Evolutionary conservation across 805 yeast species (phyloP), one percentile per base, ranked within the genome.

Genomic region (Barnettozyma sp.): DNA sequence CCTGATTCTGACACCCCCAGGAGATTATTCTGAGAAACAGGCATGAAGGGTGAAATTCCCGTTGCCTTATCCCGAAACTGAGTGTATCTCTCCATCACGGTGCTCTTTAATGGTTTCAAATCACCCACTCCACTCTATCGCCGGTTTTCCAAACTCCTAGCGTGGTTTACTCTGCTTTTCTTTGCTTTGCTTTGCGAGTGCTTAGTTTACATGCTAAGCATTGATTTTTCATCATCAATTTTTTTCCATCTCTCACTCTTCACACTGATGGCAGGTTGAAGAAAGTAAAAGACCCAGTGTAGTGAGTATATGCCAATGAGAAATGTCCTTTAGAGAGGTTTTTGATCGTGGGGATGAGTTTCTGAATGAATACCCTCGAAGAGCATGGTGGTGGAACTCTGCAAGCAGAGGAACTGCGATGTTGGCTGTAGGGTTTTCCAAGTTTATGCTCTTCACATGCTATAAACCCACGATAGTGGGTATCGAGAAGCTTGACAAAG

Each of bases 41-140:
- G 94, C 61, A 82, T 64, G 46, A 85, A 86, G 3, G 96, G 96
- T 0, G 94, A 79, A 23, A 87, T 82, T n/a, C 96, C 96, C 2
- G 96, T 87, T 5, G 90, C 92, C 43, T 78, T 82, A 54, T 86
- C 96, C 58, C 95, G 71, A 79, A 83, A 86, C 42, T 71, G 70
- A 18, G 92, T 77, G 60, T 75, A 87, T 59, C 82, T 80, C 60
- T 83, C 94, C 95, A 87, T 82, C 15, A 7, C 12, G 24, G 26
- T 13, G 35, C 14, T 14, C 13, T n/a, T n/a, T n/a, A n/a, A n/a
- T n/a, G n/a, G n/a, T n/a, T n/a, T n/a, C n/a, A n/a, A n/a, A n/a
- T n/a, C n/a, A n/a, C n/a, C n/a, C n/a, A n/a, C n/a, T n/a, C n/a
- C n/a, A n/a, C n/a, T n/a, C n/a, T n/a, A n/a, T n/a, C n/a, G n/a